Evolutionary conservation across 1,284 basidiomycete genomes (phyloP).

Genomic region (Naganishia albida): DNA sequence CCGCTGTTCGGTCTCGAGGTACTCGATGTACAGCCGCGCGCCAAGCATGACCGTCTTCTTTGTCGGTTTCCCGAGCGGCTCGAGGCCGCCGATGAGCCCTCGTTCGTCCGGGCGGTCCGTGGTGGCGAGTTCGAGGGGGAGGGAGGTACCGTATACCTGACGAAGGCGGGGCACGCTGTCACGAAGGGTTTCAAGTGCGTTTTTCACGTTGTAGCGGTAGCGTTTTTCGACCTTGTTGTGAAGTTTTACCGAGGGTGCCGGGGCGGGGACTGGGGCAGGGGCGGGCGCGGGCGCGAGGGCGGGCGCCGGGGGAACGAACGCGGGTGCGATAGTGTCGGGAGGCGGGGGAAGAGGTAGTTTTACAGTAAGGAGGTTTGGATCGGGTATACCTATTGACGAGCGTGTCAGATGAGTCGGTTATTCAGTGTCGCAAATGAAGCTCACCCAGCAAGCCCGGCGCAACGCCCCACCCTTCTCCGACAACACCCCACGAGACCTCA

Average conservation of each 20-base stretch:
- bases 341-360: not conserved
- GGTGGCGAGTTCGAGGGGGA: conserved; percentile 46
- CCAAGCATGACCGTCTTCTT: conserved; percentile 54
- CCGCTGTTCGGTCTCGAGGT: conserved; percentile 47
- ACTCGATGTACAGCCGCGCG: conserved; percentile 52
- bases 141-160: conserved; percentile 52
- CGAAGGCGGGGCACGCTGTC: conserved; percentile 52
- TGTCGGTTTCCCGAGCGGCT: conserved; percentile 51
- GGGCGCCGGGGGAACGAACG: not conserved
- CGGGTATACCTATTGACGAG: not conserved
- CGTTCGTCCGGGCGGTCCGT: conserved; percentile 48
- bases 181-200: conserved; percentile 52
- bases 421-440: not conserved
- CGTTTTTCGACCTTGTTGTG: conserved; percentile 55
- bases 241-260: conserved; percentile 26
- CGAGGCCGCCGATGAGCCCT: conserved; percentile 52
- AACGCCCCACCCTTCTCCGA: not conserved
- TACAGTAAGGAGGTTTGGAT: not conserved
- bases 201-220: conserved; percentile 54
- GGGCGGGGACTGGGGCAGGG: not conserved
- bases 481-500: conserved; percentile 3
- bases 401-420: not conserved
- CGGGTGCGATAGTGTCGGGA: not conserved
- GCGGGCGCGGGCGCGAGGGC: not conserved
- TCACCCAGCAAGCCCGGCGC: conserved; percentile 4